Evolutionary conservation across 352 stramenopile genomes (phyloP).

Genomic region (Aphanomyces stellatus): DNA sequence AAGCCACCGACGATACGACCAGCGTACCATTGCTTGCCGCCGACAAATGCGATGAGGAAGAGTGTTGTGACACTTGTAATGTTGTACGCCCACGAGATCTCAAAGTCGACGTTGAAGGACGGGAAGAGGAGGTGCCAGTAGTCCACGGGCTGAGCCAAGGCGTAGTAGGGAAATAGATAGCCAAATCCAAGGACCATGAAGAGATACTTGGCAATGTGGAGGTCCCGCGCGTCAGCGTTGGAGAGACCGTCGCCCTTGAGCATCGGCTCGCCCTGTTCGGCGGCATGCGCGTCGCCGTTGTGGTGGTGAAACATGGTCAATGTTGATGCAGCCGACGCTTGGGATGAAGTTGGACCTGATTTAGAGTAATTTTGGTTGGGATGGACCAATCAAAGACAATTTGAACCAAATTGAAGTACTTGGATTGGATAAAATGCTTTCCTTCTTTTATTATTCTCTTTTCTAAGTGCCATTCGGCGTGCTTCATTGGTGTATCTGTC

Average conservation of each 20-base stretch:
- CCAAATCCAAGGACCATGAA: background rate
- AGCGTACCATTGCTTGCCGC: background rate
- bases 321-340: background rate
- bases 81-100: background rate
- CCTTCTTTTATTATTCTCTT: too few relatives aligned
- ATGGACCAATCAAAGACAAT: too few relatives aligned
- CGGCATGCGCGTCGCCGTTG: background rate
- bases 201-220: background rate
- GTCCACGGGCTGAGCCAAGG: background rate
- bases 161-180: slow-evolving; percentile 2
- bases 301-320: background rate
- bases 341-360: too few relatives aligned
- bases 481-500: too few relatives aligned
- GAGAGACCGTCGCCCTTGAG: background rate
- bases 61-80: background rate
- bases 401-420: too few relatives aligned
- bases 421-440: too few relatives aligned
- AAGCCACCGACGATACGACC: background rate
- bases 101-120: background rate
- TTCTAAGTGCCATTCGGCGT: too few relatives aligned
- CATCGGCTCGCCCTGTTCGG: background rate
- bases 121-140: background rate
- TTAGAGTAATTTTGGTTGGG: too few relatives aligned
- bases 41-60: background rate
- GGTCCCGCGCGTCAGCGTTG: background rate